A percentile compares a stretch with the other conserved stretches of the same genome.
These are phyloP conservation scores for Fusarium foetens DNA, from an alignment of 2,329 filamentous ascomycete species.

Conservation along the genomic window DNA sequence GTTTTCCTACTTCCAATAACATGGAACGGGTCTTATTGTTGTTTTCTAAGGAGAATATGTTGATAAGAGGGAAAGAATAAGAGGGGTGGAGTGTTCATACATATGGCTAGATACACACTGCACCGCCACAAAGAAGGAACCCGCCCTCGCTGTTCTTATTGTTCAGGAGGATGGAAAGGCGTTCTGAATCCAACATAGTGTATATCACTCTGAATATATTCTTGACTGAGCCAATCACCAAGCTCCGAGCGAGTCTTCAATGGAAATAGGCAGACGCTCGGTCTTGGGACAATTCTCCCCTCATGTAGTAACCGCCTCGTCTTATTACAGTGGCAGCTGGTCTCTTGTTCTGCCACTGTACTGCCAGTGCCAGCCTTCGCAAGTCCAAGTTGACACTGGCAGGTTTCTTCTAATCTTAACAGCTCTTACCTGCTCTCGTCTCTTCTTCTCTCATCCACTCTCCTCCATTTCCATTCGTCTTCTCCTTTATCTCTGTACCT, in stretches of 20 bases:
- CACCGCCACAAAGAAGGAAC: accelerated
- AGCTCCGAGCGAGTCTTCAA: accelerated
- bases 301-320: not conserved
- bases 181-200: accelerated
- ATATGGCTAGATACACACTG: not conserved
- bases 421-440: accelerated
- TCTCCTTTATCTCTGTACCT: not conserved
- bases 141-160: not conserved
- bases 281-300: not conserved
- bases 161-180: accelerated
- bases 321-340: not conserved
- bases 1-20: accelerated
- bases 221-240: not conserved
- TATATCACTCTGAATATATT: not conserved
- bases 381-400: not conserved
- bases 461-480: too few species aligned
- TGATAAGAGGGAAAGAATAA: not conserved
- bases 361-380: not conserved
- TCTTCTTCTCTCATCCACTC: too few species aligned
- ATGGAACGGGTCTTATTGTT: accelerated
- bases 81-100: accelerated
- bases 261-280: accelerated
- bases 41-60: accelerated
- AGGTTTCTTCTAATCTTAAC: not conserved
- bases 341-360: not conserved